phyloP scores from a whole-genome alignment of 2,329 filamentous ascomycete genomes.

The Aspergillus carbonarius region DNA sequence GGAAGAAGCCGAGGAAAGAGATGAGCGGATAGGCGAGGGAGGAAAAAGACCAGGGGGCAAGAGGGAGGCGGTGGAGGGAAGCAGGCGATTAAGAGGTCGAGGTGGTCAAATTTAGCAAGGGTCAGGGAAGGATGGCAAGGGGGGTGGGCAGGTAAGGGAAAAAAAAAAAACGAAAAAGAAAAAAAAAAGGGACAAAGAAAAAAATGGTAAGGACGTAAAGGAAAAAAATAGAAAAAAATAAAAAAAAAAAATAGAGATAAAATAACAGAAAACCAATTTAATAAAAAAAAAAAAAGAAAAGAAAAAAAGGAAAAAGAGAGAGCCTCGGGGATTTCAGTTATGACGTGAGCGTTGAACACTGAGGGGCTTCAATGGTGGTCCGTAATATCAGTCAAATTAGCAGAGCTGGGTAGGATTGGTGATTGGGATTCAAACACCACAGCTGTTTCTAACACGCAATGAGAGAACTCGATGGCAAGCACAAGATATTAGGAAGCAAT shows the following conservation, averaged over 20 bases:
- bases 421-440: not conserved
- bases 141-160: slow-evolving; percentile 15
- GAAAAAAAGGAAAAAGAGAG: slow-evolving; percentile 17
- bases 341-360: slow-evolving; percentile 28
- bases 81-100: slow-evolving; percentile 18
- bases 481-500: not conserved
- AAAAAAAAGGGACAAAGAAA: slow-evolving; percentile 9
- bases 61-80: slow-evolving; percentile 16
- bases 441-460: not conserved
- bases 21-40: slow-evolving; percentile 15
- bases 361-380: slow-evolving; percentile 4
- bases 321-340: slow-evolving; percentile 27
- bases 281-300: not conserved
- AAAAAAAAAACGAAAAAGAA: slow-evolving; percentile 11
- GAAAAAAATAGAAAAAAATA: slow-evolving; percentile 18
- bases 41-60: slow-evolving; percentile 15
- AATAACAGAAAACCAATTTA: slow-evolving; percentile 7
- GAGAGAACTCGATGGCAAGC: not conserved
- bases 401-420: not conserved
- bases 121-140: slow-evolving; percentile 22
- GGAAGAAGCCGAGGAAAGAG: slow-evolving; percentile 14
- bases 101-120: slow-evolving; percentile 20
- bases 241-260: slow-evolving; percentile 15
- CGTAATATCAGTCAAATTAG: slow-evolving; percentile 1
- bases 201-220: slow-evolving; percentile 16